Evolutionary conservation across 106 monocot species (phyloP).

Genomic region (Dendrobium officinale): DNA sequence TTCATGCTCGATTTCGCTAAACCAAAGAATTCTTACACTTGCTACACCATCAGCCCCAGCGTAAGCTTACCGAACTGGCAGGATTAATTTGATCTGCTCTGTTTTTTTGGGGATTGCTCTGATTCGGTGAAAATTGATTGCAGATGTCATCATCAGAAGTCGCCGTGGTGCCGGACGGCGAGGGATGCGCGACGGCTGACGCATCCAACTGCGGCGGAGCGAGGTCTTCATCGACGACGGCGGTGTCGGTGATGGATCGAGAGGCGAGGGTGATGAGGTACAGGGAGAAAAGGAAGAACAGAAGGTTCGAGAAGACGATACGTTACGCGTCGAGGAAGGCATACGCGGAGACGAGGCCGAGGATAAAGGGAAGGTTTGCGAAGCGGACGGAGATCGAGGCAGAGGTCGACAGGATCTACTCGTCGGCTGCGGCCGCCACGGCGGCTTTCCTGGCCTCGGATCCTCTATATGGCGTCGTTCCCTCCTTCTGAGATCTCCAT

Average conservation of each 20-base stretch:
- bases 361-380: constrained; percentile 62
- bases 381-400: constrained; percentile 43
- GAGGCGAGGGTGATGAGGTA: constrained; percentile 62
- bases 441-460: constrained; percentile 17
- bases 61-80: background rate
- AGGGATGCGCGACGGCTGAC: constrained; percentile 10
- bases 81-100: background rate
- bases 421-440: constrained; percentile 19
- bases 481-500: constrained; percentile 22
- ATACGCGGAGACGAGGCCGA: constrained; percentile 60
- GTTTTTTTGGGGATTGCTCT: background rate
- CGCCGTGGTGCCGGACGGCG: constrained; percentile 46
- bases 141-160: constrained; percentile 54
- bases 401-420: constrained; percentile 16
- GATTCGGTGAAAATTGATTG: background rate
- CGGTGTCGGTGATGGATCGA: constrained; percentile 23
- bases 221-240: background rate
- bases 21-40: constrained; percentile 14
- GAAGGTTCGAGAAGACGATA: constrained; percentile 64
- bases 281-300: constrained; percentile 56
- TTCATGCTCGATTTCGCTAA: constrained; percentile 20
- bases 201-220: constrained; percentile 10
- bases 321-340: constrained; percentile 63
- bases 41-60: constrained; percentile 11
- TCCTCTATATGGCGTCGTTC: constrained; percentile 40